Percentiles rank a stretch among this genome's conserved stretches.
Conservation (phyloP, 208 protist species). For the Acanthamoeba comandoni region DNA sequence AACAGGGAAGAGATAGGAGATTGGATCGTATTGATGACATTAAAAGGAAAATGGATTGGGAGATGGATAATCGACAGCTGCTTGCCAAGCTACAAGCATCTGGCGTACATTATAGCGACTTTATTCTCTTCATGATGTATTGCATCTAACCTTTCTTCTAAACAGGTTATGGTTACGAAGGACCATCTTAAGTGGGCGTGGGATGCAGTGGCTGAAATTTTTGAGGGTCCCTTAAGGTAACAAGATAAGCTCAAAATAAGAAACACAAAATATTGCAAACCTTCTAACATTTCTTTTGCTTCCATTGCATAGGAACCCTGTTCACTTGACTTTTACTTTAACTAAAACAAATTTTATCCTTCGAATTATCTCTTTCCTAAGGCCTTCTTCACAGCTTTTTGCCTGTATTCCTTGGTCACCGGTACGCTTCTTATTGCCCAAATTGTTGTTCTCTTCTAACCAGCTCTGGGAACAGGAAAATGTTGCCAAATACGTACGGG, state of each 20-base stretch:
- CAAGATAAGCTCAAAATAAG: background rate
- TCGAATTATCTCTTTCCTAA: constrained; percentile 76
- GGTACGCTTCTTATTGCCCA: constrained; percentile 31
- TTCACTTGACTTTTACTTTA: constrained; percentile 67
- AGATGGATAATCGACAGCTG: constrained; percentile 79
- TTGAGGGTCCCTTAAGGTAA: constrained; percentile 80
- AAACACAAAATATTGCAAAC: background rate
- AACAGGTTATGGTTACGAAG: constrained; percentile 70
- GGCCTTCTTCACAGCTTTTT: constrained; percentile 76
- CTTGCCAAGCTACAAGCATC: constrained; percentile 74
- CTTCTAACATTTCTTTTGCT: no score
- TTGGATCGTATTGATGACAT: constrained; percentile 78
- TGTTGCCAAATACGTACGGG: constrained; percentile 74
- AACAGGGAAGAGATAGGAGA: constrained; percentile 67
- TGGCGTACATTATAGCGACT: constrained; percentile 54
- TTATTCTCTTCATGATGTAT: background rate
- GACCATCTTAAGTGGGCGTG: constrained; percentile 79
- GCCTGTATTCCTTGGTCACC: constrained; percentile 79
- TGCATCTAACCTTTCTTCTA: background rate
- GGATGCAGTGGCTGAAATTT: constrained; percentile 80
- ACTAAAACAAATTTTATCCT: constrained; percentile 83
- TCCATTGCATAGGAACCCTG: constrained; percentile 71
- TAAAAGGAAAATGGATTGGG: constrained; percentile 82
- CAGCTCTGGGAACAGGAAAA: constrained; percentile 3
- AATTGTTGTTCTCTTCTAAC: background rate